phyloP scores from a whole-genome alignment of 2,329 filamentous ascomycete species.

The Talaromyces sp. region DNA sequence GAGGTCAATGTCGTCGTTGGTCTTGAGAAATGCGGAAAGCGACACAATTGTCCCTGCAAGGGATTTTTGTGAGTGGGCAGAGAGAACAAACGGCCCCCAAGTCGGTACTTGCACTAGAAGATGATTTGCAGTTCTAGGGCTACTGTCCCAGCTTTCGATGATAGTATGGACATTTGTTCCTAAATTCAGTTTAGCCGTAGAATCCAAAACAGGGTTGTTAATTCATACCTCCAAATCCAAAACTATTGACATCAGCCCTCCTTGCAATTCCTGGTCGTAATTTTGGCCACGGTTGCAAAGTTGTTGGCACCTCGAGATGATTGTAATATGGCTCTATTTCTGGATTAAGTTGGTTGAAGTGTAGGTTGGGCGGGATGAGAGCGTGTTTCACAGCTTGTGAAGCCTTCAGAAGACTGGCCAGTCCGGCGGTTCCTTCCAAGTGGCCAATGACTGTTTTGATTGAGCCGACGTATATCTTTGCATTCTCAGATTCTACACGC shows the following conservation, averaged over 20 bases:
- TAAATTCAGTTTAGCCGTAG: background rate
- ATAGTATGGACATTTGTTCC: slow-evolving; percentile 33
- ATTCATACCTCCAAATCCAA: slow-evolving; percentile 35
- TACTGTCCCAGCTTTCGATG: slow-evolving; percentile 20
- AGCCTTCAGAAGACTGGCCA: slow-evolving; percentile 27
- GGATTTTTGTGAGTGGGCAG: slow-evolving; percentile 3
- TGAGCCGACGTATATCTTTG: slow-evolving; percentile 26
- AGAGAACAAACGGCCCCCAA: slow-evolving; percentile 12
- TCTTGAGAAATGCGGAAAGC: background rate
- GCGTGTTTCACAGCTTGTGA: slow-evolving; percentile 38
- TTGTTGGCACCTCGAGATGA: slow-evolving; percentile 25
- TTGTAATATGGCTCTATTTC: slow-evolving; percentile 24
- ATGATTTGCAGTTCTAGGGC: background rate
- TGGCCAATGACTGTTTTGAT: slow-evolving; percentile 37
- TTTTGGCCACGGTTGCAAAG: slow-evolving; percentile 18
- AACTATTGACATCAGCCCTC: slow-evolving; percentile 30
- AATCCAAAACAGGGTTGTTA: no score
- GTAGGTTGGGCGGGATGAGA: slow-evolving; percentile 26
- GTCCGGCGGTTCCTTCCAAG: slow-evolving; percentile 28
- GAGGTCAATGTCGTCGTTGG: background rate
- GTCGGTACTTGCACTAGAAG: background rate
- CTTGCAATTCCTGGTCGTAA: slow-evolving; percentile 21
- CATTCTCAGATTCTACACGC: background rate
- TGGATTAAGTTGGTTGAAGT: slow-evolving; percentile 29
- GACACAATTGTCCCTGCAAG: background rate